Evolutionary conservation across 306 rosid genomes (phyloP).

Genomic region (Cicer pinnatifidum): DNA sequence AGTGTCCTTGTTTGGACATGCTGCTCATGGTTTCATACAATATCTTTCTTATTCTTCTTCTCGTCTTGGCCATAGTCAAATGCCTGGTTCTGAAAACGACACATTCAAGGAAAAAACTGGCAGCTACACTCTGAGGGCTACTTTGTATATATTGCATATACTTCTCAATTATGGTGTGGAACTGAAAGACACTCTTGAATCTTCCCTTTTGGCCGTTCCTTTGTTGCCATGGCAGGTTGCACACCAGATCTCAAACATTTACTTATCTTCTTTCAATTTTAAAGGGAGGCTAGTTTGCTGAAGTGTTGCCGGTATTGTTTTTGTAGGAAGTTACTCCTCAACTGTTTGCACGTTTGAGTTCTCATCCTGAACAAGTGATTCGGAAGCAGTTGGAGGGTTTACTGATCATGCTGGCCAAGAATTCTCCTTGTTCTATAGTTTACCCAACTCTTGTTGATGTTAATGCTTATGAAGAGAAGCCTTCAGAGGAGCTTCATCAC

Average conservation of each 20-base stretch:
- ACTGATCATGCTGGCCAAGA: constrained; percentile 86
- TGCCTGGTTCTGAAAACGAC: constrained; percentile 62
- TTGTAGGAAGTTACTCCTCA: constrained; percentile 92
- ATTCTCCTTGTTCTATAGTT: constrained; percentile 88
- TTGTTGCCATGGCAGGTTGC: constrained; percentile 96
- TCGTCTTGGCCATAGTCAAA: constrained; percentile 54
- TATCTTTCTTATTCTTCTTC: constrained; percentile 80
- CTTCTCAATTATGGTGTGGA: constrained; percentile 94
- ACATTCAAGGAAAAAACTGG: constrained; percentile 72
- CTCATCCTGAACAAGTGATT: constrained; percentile 85
- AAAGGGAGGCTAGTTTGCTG: constrained; percentile 30
- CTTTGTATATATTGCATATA: constrained; percentile 80
- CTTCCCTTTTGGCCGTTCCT: constrained; percentile 72
- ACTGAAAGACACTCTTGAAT: constrained; percentile 74
- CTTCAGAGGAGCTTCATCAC: constrained; percentile 90
- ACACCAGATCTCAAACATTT: constrained; percentile 41
- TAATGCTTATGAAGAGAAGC: constrained; percentile 83
- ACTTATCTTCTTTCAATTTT: constrained; percentile 34
- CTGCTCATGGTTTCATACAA: constrained; percentile 81
- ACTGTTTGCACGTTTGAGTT: constrained; percentile 85
- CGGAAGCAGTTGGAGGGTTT: constrained; percentile 92
- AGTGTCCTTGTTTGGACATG: constrained; percentile 88
- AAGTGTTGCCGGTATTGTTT: constrained; percentile 40
- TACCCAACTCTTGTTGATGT: constrained; percentile 92
- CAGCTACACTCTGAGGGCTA: constrained; percentile 85